A percentile compares a stretch with the other conserved stretches of the same genome.
These are phyloP conservation scores for Rubroboletus pulcherrimus DNA, from an alignment of 768 basidiomycete genomes.

Conservation along the genomic window DNA sequence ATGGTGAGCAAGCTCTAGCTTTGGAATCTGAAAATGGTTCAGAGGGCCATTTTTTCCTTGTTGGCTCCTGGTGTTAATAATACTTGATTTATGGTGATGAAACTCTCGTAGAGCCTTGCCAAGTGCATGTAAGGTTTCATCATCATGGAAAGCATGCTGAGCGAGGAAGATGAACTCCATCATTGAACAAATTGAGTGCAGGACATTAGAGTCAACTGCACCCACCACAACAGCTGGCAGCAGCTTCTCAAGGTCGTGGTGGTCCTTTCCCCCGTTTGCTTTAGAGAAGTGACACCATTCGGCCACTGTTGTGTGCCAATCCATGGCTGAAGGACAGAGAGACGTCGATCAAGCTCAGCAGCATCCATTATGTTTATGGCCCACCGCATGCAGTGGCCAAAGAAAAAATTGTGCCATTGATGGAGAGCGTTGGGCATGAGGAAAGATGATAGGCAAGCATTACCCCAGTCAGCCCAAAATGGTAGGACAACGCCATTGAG, in stretches of 20 bases:
- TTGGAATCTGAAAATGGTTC: slow-evolving; percentile 1
- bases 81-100: too few relatives aligned
- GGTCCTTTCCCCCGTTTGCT: not conserved
- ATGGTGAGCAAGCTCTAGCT: slow-evolving; percentile 16
- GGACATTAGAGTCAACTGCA: slow-evolving; percentile 24
- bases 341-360: slow-evolving; percentile 22
- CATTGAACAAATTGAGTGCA: slow-evolving; percentile 34
- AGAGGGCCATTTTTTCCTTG: slow-evolving; percentile 3
- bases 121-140: slow-evolving; percentile 1
- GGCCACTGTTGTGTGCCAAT: not conserved
- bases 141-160: slow-evolving; percentile 17
- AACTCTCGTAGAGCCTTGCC: not conserved
- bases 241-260: not conserved
- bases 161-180: slow-evolving; percentile 38
- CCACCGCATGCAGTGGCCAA: slow-evolving; percentile 13
- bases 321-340: slow-evolving; percentile 21
- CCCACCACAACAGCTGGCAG: not conserved
- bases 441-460: slow-evolving; percentile 17
- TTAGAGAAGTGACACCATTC: slow-evolving; percentile 1
- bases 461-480: slow-evolving; percentile 33
- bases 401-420: slow-evolving; percentile 25
- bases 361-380: slow-evolving; percentile 12
- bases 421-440: slow-evolving; percentile 28
- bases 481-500: slow-evolving; percentile 10
- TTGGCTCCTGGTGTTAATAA: too few relatives aligned